A percentile compares a stretch with the other conserved stretches of the same genome.
These are phyloP conservation scores for Hyphopichia burtonii DNA, from an alignment of 1,139 yeast genomes.

Conservation along the genomic window DNA sequence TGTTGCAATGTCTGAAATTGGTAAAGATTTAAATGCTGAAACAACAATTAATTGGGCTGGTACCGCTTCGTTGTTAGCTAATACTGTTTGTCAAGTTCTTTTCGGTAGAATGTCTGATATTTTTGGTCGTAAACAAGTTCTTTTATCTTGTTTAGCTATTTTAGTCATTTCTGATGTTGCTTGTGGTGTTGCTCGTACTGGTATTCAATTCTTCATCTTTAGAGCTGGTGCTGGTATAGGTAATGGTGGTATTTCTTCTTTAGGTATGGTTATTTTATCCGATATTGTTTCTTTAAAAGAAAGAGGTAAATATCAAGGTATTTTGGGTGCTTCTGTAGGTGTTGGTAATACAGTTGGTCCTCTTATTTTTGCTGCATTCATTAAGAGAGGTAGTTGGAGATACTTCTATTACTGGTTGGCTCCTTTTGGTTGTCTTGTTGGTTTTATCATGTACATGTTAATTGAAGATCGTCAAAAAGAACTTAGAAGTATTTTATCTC, in stretches of 20 bases:
- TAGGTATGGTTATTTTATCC: slow-evolving; percentile 42
- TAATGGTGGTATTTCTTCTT: slow-evolving; percentile 42
- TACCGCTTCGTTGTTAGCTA: slow-evolving; percentile 46
- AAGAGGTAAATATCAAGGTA: slow-evolving; percentile 48
- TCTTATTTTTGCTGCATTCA: slow-evolving; percentile 52
- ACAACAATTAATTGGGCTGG: slow-evolving; percentile 52
- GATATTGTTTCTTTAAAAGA: slow-evolving; percentile 44
- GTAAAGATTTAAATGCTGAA: slow-evolving; percentile 34
- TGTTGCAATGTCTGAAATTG: slow-evolving; percentile 36
- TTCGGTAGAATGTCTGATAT: slow-evolving; percentile 46
- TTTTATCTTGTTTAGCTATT: slow-evolving; percentile 29
- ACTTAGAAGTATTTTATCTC: slow-evolving; percentile 21
- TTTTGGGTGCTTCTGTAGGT: slow-evolving; percentile 52
- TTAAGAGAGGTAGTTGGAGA: slow-evolving; percentile 48
- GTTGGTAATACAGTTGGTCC: slow-evolving; percentile 60
- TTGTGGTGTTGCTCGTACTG: slow-evolving; percentile 42
- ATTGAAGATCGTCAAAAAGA: slow-evolving; percentile 18
- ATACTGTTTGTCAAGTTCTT: slow-evolving; percentile 44
- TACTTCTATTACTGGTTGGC: slow-evolving; percentile 45
- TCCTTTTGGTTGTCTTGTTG: slow-evolving; percentile 37
- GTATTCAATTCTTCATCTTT: slow-evolving; percentile 39
- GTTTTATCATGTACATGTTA: slow-evolving; percentile 23
- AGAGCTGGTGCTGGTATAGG: slow-evolving; percentile 49
- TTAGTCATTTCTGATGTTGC: slow-evolving; percentile 38
- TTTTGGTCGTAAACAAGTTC: slow-evolving; percentile 42